Evolutionary conservation across 2,329 filamentous ascomycete genomes (phyloP).

Genomic region (Nemania sp.): DNA sequence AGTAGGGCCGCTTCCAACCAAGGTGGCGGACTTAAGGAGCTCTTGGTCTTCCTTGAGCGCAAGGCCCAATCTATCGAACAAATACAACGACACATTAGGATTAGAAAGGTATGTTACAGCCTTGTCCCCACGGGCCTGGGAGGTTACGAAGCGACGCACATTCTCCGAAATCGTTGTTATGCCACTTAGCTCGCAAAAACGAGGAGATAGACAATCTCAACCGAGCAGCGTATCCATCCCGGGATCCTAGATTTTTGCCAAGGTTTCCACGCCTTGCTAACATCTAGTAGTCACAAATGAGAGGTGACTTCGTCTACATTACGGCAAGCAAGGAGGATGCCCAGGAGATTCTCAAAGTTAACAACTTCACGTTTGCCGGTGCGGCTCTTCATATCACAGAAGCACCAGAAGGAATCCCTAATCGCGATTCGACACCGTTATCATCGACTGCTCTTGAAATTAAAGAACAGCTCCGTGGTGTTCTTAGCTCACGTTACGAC

Average conservation of each 20-base stretch:
- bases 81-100: constrained; percentile 66
- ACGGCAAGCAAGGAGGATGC: constrained; percentile 73
- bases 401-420: constrained; percentile 57
- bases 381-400: constrained; percentile 68
- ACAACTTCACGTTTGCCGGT: constrained; percentile 77
- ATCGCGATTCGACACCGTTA: constrained; percentile 55
- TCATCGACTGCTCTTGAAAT: constrained; percentile 69
- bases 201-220: constrained; percentile 54
- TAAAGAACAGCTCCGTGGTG: constrained; percentile 75
- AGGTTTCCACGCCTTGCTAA: constrained; percentile 72
- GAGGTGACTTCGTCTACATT: constrained; percentile 77
- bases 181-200: constrained; percentile 55
- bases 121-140: constrained; percentile 58
- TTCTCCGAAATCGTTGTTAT: constrained; percentile 56
- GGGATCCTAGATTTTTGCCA: constrained; percentile 53
- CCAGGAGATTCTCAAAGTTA: constrained; percentile 73
- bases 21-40: constrained; percentile 73
- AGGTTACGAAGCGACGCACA: constrained; percentile 55
- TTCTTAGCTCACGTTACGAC: constrained; percentile 82
- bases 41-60: constrained; percentile 77
- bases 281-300: constrained; percentile 74
- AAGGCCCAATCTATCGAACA: constrained; percentile 71
- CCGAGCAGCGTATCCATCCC: constrained; percentile 54
- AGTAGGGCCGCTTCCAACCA: constrained; percentile 76
- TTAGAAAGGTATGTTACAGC: constrained; percentile 80